Base-by-base conservation (phyloP, 805 yeast genomes). In the Torulaspora gathmanii region DNA sequence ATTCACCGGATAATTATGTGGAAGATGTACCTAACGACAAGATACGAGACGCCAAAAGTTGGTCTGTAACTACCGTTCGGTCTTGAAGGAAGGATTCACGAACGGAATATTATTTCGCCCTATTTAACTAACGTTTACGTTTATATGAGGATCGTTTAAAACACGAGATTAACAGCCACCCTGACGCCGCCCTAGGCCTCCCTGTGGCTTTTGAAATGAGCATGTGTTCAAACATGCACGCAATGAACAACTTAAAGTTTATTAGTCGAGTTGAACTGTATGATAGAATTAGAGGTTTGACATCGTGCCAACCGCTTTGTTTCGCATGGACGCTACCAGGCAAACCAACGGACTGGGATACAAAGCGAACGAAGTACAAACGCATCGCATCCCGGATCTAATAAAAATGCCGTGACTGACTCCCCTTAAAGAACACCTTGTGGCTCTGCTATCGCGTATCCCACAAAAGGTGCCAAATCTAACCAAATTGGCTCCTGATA, bases 11-110 rank as follows among this genome's bases (percentile, higher is more conserved):
- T 7, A 40, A 37, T 20, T 46, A 33, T 22, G 34, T 33, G 17
- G 48, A 40, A 19, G 50, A 45, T 30, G 22, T 50, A 6, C 45
- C 48, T 4, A 42, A 50, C 6, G 50, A 51, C 13, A 52, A 46
- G 16, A 40, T 51, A 7, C 55, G 58, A 39, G 58, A 60, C 40
- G 50, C 58, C n/a, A 61, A 54, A 31, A 58, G 61, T 37, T 63
- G 66, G 67, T 47, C 60, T 8, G 54, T 54, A 12, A 50, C 41
- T 22, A 51, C 45, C 28, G 39, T 54, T 15, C 33, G 47, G 35
- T 48, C 55, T n/a, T 51, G 38, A 37, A 33, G 29, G n/a, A 16
- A n/a, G 8, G 25, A 7, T 22, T 10, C 8, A 10, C 10, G 25
- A 22, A 6, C 25, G 8, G 9, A 10, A 7, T 10, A 22, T 22